Conservation (phyloP, 23 red algal genomes). For the Pyropia yezoensis region DNA sequence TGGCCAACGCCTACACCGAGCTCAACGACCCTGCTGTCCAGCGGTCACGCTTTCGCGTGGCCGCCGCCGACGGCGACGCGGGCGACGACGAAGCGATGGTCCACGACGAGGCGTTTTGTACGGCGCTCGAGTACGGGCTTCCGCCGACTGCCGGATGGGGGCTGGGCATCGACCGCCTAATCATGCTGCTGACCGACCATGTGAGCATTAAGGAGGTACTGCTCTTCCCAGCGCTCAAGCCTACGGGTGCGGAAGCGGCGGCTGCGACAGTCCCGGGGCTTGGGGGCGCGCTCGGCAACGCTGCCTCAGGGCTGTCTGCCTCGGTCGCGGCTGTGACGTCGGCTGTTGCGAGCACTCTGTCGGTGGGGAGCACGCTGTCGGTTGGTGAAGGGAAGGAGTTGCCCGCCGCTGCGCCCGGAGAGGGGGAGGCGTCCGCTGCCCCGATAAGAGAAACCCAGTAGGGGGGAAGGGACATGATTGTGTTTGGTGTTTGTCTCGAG, state of each 20-base stretch:
- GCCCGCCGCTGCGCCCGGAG: too few relatives aligned
- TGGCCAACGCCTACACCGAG: conserved; percentile 96
- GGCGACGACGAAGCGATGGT: conserved; percentile 99
- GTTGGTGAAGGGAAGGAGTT: too few relatives aligned
- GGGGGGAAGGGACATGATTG: too few relatives aligned
- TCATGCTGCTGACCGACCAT: conserved; percentile 94
- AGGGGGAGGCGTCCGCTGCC: too few relatives aligned
- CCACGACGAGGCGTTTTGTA: conserved; percentile 92
- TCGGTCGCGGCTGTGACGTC: too few relatives aligned
- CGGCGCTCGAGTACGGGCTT: conserved; percentile 84
- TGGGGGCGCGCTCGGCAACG: too few relatives aligned
- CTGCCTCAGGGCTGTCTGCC: too few relatives aligned
- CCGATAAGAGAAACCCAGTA: too few relatives aligned
- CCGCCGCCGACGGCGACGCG: conserved; percentile 55
- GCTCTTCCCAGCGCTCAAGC: conserved; percentile 95
- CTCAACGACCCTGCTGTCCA: conserved; percentile 91
- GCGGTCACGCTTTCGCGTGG: conserved; percentile 67
- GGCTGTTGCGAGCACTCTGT: too few relatives aligned
- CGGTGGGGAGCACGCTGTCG: too few relatives aligned
- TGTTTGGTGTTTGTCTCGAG: too few relatives aligned
- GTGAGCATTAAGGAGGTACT: conserved; percentile 93
- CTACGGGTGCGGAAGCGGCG: conserved; percentile 6
- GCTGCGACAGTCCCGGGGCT: too few relatives aligned
- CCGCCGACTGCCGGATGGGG: conserved; percentile 97
- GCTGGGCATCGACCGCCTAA: conserved; percentile 83